Conservation (phyloP, 2,329 filamentous ascomycete species). For the Diaporthe destruens region DNA sequence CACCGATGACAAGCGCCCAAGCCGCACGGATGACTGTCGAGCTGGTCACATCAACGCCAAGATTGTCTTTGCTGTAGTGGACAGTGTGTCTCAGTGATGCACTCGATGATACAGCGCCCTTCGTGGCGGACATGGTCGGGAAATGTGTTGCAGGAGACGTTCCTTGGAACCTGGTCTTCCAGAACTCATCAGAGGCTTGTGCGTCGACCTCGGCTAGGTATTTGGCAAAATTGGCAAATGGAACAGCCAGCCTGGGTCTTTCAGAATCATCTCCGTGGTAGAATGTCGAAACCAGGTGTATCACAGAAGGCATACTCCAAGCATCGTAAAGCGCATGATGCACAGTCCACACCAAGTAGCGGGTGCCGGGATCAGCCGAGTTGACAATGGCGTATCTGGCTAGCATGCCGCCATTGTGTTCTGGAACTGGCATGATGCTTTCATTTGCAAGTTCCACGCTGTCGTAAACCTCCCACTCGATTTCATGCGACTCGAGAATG, state of each 20-base stretch:
- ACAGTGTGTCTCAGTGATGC: not conserved
- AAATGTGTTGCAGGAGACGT: conserved; percentile 13
- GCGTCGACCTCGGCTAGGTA: conserved; percentile 20
- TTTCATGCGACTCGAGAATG: not conserved
- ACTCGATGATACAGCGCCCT: not conserved
- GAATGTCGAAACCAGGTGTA: conserved; percentile 62
- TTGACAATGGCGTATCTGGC: conserved; percentile 9
- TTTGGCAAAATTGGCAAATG: conserved; percentile 17
- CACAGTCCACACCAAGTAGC: conserved; percentile 53
- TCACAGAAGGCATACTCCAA: conserved; percentile 65
- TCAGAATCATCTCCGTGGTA: conserved; percentile 46
- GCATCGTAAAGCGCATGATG: conserved; percentile 70
- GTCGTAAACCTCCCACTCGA: not conserved
- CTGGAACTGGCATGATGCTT: not conserved
- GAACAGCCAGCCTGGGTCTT: not conserved
- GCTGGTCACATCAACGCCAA: not conserved
- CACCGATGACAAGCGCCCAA: conserved; percentile 9
- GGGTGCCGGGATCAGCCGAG: not conserved
- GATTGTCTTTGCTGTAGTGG: not conserved
- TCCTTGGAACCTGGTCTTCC: conserved; percentile 13
- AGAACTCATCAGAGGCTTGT: conserved; percentile 15
- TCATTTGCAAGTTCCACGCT: not conserved
- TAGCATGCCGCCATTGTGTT: not conserved
- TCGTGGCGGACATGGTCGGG: conserved; percentile 1
- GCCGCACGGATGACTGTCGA: conserved; percentile 56